These are phyloP conservation scores for Carex pumila DNA, from an alignment of 176 grass and related monocot genomes.

Conservation along the genomic window DNA sequence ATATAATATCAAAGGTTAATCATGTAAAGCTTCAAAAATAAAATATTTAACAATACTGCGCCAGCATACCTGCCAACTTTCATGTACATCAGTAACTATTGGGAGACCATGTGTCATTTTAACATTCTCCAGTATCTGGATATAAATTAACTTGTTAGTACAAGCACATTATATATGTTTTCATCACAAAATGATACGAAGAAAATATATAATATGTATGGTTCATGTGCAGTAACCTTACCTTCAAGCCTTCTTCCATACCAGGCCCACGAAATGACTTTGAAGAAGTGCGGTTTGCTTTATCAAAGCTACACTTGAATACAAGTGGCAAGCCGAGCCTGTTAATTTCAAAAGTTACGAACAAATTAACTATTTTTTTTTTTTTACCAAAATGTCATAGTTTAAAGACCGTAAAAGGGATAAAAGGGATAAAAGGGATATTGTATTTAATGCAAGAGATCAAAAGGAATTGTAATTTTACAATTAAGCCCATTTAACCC, in stretches of 20 bases:
- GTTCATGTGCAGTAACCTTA: background rate
- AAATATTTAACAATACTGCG: background rate
- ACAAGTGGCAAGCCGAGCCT: slow-evolving; percentile 83
- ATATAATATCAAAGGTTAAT: background rate
- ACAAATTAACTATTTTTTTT: background rate
- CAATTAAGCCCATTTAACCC: background rate
- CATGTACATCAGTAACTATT: slow-evolving; percentile 87
- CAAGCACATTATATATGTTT: background rate
- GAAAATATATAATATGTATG: background rate
- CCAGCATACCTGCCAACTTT: slow-evolving; percentile 70
- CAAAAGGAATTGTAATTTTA: background rate
- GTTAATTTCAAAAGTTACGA: background rate
- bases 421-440: background rate
- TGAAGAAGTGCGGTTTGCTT: slow-evolving; percentile 90
- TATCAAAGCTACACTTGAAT: slow-evolving; percentile 97
- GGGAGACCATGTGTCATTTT: slow-evolving; percentile 74
- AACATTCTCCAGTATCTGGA: slow-evolving; percentile 94
- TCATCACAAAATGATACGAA: background rate
- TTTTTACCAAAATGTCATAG: background rate
- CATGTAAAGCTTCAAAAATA: background rate
- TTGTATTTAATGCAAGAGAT: background rate
- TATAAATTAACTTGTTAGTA: slow-evolving; percentile 10
- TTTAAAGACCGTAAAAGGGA: background rate
- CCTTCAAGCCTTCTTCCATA: slow-evolving; percentile 91
- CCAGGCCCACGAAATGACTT: slow-evolving; percentile 91